Conservation (phyloP, 2,329 filamentous ascomycete genomes). For the Leptographium procerum region DNA sequence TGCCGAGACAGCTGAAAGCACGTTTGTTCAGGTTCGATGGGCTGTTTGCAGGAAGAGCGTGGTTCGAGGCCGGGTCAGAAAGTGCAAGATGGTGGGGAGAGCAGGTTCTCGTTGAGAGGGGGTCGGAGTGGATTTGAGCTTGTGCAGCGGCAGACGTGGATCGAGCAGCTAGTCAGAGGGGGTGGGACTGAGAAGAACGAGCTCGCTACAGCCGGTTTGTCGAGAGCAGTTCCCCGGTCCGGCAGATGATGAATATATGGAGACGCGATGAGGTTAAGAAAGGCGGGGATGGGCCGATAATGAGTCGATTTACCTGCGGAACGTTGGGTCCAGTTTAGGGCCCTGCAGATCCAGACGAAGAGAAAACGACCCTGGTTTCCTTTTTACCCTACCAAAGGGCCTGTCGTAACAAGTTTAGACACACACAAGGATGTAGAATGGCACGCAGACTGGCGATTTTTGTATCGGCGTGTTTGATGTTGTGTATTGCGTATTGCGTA, state of each 20-base stretch:
- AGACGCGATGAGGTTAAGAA: too few species aligned
- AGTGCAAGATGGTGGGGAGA: neutral
- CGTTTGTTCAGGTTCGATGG: neutral
- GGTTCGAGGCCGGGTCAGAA: neutral
- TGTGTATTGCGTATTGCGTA: too few species aligned
- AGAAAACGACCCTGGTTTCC: neutral
- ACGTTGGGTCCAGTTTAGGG: neutral
- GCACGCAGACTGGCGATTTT: neutral
- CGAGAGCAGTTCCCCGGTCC: too few species aligned
- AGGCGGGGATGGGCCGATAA: neutral
- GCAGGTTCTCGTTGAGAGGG: neutral
- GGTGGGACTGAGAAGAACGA: neutral
- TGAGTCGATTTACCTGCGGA: neutral
- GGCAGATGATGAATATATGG: neutral
- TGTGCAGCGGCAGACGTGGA: neutral
- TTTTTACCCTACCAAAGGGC: neutral
- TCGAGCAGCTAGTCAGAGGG: neutral
- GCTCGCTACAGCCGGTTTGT: neutral
- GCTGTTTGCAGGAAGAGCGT: neutral
- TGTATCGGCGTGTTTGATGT: too few species aligned
- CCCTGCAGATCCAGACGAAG: neutral
- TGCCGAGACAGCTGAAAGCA: neutral
- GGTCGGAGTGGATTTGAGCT: too few species aligned
- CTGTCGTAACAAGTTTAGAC: neutral
- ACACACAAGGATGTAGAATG: neutral